These are phyloP conservation scores for Capronia coronata DNA, from an alignment of 2,329 filamentous ascomycete genomes.

Conservation along the genomic window DNA sequence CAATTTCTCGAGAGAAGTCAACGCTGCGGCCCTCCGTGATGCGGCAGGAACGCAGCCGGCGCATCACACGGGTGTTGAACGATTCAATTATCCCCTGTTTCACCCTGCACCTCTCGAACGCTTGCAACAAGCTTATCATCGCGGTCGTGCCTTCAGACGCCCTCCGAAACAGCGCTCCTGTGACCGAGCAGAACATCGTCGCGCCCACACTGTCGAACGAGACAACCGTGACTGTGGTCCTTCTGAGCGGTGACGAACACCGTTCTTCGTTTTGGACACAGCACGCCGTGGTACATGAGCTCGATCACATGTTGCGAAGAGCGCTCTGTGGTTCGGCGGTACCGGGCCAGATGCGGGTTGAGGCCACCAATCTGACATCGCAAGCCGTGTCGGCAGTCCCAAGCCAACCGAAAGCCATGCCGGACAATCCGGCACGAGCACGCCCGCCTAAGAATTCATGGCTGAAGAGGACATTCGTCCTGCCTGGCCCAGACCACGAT, in stretches of 20 bases:
- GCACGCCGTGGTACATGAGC: slow-evolving; percentile 37
- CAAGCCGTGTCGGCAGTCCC: background rate
- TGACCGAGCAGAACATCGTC: slow-evolving; percentile 37
- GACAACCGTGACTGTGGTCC: slow-evolving; percentile 31
- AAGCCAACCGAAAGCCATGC: slow-evolving; percentile 1
- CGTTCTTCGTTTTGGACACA: slow-evolving; percentile 41
- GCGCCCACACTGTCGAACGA: slow-evolving; percentile 11
- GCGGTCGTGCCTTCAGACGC: slow-evolving; percentile 42
- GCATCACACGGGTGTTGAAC: slow-evolving; percentile 37
- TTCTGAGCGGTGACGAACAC: slow-evolving; percentile 38
- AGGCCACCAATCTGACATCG: background rate
- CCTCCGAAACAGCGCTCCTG: slow-evolving; percentile 20
- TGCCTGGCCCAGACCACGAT: slow-evolving; percentile 21
- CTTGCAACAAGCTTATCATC: slow-evolving; percentile 41
- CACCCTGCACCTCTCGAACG: slow-evolving; percentile 36
- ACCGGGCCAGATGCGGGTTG: background rate
- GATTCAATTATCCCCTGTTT: slow-evolving; percentile 40
- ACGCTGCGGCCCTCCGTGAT: slow-evolving; percentile 4
- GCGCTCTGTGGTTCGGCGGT: slow-evolving; percentile 4
- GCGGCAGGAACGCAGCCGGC: slow-evolving; percentile 32
- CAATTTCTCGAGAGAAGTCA: background rate
- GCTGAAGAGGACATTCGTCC: slow-evolving; percentile 18
- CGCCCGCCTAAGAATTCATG: slow-evolving; percentile 16
- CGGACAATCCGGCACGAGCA: slow-evolving; percentile 8
- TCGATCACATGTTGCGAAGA: slow-evolving; percentile 26